These are phyloP conservation scores for Zoysia japonica DNA, from an alignment of 176 grass and related monocot species.

Conservation along the genomic window DNA sequence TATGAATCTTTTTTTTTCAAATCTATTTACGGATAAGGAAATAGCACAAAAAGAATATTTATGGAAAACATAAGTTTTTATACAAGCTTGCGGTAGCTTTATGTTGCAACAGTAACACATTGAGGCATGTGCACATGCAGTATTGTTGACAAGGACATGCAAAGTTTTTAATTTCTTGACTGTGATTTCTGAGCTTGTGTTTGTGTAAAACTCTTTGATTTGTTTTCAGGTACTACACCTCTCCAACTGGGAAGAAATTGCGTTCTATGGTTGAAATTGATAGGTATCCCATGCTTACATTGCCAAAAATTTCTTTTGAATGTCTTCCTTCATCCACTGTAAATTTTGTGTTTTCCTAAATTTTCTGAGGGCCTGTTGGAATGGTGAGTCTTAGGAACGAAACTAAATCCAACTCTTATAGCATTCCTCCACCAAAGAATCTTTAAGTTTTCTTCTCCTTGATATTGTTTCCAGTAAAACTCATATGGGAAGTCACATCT, in stretches of 20 bases:
- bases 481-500: background rate
- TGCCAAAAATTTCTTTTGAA: background rate
- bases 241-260: constrained; percentile 72
- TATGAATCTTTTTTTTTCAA: background rate
- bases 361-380: background rate
- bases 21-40: background rate
- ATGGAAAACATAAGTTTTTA: background rate
- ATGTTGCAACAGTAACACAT: background rate
- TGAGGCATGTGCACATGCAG: background rate
- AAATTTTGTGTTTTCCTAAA: background rate
- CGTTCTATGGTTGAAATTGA: constrained; percentile 79
- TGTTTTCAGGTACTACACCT: constrained; percentile 70
- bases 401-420: no score
- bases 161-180: constrained; percentile 6
- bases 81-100: background rate
- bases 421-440: no score
- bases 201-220: background rate
- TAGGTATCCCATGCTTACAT: constrained; percentile 41
- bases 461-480: background rate
- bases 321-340: constrained; percentile 6
- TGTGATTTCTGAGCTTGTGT: constrained; percentile 24
- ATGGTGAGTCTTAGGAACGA: no score
- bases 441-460: background rate
- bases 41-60: background rate
- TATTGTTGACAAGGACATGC: background rate